These are phyloP conservation scores for Wickerhamomyces tratensis DNA, from an alignment of 805 yeast genomes.

Conservation along the genomic window DNA sequence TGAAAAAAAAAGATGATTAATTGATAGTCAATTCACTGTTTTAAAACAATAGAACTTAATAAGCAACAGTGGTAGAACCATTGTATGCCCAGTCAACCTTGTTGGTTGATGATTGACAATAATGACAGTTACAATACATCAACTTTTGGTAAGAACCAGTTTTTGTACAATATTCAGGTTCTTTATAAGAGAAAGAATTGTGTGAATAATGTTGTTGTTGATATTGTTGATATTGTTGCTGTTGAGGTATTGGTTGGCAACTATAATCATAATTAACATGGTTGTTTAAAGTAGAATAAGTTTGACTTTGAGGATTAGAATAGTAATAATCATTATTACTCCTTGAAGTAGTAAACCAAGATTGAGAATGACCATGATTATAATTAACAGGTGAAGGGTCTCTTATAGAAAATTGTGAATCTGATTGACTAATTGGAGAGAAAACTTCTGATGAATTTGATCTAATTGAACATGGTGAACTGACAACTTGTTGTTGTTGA, in stretches of 20 bases:
- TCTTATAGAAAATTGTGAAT: constrained; percentile 12
- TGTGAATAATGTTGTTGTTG: constrained; percentile 11
- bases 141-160: constrained; percentile 14
- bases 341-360: neutral
- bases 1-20: too few relatives aligned
- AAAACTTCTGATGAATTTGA: constrained; percentile 5
- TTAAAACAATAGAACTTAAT: neutral
- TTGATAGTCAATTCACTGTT: too few relatives aligned
- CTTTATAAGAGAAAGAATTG: constrained; percentile 2
- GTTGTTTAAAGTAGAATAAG: too few relatives aligned
- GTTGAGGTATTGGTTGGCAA: neutral
- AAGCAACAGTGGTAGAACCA: constrained; percentile 7
- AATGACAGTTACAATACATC: constrained; percentile 15
- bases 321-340: constrained; percentile 4
- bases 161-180: constrained; percentile 14
- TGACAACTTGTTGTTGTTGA: constrained; percentile 1
- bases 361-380: neutral
- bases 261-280: neutral
- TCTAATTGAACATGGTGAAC: neutral
- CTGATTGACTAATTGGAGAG: constrained; percentile 12
- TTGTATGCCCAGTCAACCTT: constrained; percentile 15
- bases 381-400: constrained; percentile 6
- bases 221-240: neutral
- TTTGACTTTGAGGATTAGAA: constrained; percentile 6
- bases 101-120: constrained; percentile 10